Base-by-base conservation (phyloP, 768 basidiomycete species). In the Mycena capillaripes region DNA sequence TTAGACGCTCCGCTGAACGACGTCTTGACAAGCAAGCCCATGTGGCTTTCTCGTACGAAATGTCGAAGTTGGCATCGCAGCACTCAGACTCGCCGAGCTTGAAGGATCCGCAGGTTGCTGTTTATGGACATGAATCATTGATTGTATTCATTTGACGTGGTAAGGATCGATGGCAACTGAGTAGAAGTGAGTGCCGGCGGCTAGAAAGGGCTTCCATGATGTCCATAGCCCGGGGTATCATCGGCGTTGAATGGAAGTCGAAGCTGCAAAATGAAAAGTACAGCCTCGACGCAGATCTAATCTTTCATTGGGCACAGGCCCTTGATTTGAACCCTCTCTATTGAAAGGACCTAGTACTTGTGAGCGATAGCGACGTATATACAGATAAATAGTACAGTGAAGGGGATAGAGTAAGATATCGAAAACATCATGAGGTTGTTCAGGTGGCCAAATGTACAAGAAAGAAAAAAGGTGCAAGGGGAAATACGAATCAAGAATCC, bases 341-440 rank as follows among this genome's bases (percentile, higher is more conserved):
- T 77, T 68, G 70, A 67, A 60, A 75, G 71, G 36, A n/a, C 72
- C 71, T 76, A 55, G 2, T 55, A 53, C 53, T 68, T 60, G 50
- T 14, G 50, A 71, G 66, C 27, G 63, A 34, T 62, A 67, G 27
- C 69, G 75, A 65, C 69, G 75, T 76, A 76, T 76, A 74, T 73
- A 76, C 75, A 74, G 69, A 73, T 76, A 73, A 70, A 76, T 71
- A 74, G 61, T 69, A 73, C 69, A 70, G 58, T 21, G 25, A 66
- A 70, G 70, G 21, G 44, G 57, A 60, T 64, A 17, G 53, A 23
- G 16, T 74, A 74, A 23, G 64, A 36, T 64, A 74, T 50, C 63
- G 69, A 70, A 61, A 72, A 61, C 71, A 67, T 58, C 14, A 52
- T 27, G 11, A 36, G 57, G 60, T 55, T 52, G 58, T 40, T 63